Evolutionary conservation across 257 asterid species (phyloP), one percentile per base, ranked within the genome.

Genomic region (Phtheirospermum japonicum): DNA sequence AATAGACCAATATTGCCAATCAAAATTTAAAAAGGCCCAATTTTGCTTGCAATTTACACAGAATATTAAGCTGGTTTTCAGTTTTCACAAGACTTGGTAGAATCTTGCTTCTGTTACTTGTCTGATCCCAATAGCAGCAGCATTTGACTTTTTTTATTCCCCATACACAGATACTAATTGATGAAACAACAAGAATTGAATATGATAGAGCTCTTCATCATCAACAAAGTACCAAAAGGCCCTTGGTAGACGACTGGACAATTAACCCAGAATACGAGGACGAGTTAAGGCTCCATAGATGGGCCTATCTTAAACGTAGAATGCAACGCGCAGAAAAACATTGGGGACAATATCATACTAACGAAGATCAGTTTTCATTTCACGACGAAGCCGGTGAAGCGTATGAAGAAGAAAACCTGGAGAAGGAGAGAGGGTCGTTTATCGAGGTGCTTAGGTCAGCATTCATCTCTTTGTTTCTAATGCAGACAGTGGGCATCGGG

Each of bases 391-490:
- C 28, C 28, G 28, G 3, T 61, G 76, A 75, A 40, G 70, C n/a
- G 51, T 63, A 75, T 2, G 80, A 76, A 39, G 80, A 66, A 57
- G 79, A 73, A 60, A 50, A 50, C 16, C 12, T 13, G 14, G 74
- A 68, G 46, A 84, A 72, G 75, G 85, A 80, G 60, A 72, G 92
- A 75, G 89, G 66, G 53, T 79, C 96, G 61, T 85, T 87, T 43
- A 2, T 53, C 0, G 96, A 85, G 75, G 95, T 87, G 61, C 83
- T 90, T 60, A 78, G 65, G 78, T 85, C 93, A 54, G 80, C 87
- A 56, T 75, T 83, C 66, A 78, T 90, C 58, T 73, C 93, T 16
- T 42, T 87, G 59, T 85, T 89, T 73, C 79, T 90, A 30, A 83
- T 87, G 96, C 83, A 83, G 63, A 85, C 90, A 0, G 71, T 85